Evolutionary conservation across 176 grass and related monocot genomes (phyloP).

Genomic region (Oryza meyeriana): DNA sequence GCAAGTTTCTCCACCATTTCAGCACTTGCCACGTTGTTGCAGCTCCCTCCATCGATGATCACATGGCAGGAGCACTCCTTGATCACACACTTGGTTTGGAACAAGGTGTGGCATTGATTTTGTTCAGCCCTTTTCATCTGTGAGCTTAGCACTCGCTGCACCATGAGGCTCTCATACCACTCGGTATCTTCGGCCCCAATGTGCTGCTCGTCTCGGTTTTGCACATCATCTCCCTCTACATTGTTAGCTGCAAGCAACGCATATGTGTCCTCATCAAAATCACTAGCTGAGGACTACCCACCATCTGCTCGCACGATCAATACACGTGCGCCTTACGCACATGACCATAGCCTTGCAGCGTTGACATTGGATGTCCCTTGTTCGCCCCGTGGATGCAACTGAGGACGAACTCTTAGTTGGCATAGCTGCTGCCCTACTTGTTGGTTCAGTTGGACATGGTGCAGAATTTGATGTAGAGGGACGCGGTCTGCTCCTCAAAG

Average conservation of each 20-base stretch:
- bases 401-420: not conserved
- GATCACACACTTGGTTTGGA: not conserved
- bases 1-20: not conserved
- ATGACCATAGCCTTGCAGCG: not conserved
- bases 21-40: not conserved
- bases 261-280: too few relatives aligned
- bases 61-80: not conserved
- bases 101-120: not conserved
- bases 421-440: not conserved
- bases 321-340: not conserved
- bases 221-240: not conserved
- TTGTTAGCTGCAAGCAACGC: not conserved
- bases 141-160: not conserved
- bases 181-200: not conserved
- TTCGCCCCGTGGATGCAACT: not conserved
- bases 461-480: not conserved
- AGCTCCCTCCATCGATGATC: not conserved
- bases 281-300: not conserved
- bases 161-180: not conserved
- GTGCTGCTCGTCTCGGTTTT: not conserved
- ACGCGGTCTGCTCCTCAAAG: accelerated
- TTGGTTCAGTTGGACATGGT: accelerated
- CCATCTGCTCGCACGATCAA: not conserved
- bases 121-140: not conserved
- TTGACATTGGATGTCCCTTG: too few relatives aligned